A percentile compares a stretch with the other conserved stretches of the same genome.
Evolutionary conservation across 2,329 filamentous ascomycete species (phyloP).

Genomic region (Lachnellula willkommii): DNA sequence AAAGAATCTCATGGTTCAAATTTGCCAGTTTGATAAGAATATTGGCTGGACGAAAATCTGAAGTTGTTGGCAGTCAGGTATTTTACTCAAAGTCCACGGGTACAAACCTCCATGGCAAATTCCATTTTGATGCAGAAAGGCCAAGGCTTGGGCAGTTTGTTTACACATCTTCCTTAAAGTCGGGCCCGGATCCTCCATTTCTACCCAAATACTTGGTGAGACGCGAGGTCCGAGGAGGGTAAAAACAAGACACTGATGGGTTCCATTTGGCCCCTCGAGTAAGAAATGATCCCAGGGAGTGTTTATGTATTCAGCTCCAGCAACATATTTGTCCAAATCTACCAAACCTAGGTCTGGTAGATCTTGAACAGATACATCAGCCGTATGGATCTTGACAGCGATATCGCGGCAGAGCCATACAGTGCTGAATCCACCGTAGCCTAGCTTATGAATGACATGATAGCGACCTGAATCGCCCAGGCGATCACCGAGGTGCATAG

Average conservation of each 20-base stretch:
- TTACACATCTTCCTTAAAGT: not conserved
- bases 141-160: not conserved
- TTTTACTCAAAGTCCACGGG: not conserved
- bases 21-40: conserved; percentile 4
- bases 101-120: not conserved
- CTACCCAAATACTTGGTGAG: not conserved
- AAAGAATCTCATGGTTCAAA: conserved; percentile 1
- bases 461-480: conserved; percentile 29
- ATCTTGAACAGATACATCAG: not conserved
- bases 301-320: conserved; percentile 2
- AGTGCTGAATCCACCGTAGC: conserved; percentile 35
- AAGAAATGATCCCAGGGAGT: conserved; percentile 5
- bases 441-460: conserved; percentile 35
- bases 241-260: conserved; percentile 3
- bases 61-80: not conserved
- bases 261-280: conserved; percentile 6
- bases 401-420: conserved; percentile 36
- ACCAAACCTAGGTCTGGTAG: not conserved
- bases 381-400: conserved; percentile 9
- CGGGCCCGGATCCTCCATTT: not conserved
- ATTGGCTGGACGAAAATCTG: conserved; percentile 6
- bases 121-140: not conserved
- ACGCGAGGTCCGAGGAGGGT: not conserved
- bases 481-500: conserved; percentile 22
- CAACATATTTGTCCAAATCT: not conserved